Conservation (phyloP, 768 basidiomycete species). For the Lactarius psammicola region DNA sequence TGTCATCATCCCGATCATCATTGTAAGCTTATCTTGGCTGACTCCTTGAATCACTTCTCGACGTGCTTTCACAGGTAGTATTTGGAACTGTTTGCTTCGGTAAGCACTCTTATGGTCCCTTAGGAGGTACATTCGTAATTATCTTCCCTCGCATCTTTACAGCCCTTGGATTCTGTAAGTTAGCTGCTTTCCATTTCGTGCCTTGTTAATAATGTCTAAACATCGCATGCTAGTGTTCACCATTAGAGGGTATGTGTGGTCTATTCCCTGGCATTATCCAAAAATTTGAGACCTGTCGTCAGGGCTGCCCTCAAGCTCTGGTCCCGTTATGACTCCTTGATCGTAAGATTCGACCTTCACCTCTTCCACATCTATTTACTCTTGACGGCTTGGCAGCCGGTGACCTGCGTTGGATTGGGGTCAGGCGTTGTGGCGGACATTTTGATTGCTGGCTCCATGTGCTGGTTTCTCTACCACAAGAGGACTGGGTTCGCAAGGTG, state of each 20-base stretch:
- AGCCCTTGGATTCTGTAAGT: slow-evolving; percentile 33
- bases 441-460: slow-evolving; percentile 48
- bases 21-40: not conserved
- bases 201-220: not conserved
- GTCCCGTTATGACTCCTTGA: slow-evolving; percentile 39
- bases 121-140: not conserved
- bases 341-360: slow-evolving; percentile 29
- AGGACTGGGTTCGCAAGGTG: slow-evolving; percentile 47
- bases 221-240: slow-evolving; percentile 44
- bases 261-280: not conserved
- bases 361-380: not conserved
- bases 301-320: slow-evolving; percentile 35
- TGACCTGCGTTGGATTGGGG: slow-evolving; percentile 47
- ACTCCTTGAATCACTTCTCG: not conserved
- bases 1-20: not conserved
- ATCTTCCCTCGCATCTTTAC: not conserved
- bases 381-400: slow-evolving; percentile 39
- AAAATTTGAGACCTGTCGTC: slow-evolving; percentile 18
- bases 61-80: slow-evolving; percentile 28
- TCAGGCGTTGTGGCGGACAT: slow-evolving; percentile 52
- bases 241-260: slow-evolving; percentile 41
- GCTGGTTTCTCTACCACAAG: slow-evolving; percentile 46
- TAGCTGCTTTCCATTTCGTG: not conserved
- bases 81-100: slow-evolving; percentile 46
- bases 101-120: slow-evolving; percentile 29